These are phyloP conservation scores for Cyberlindnera americana DNA, from an alignment of 805 yeast genomes.

Conservation along the genomic window DNA sequence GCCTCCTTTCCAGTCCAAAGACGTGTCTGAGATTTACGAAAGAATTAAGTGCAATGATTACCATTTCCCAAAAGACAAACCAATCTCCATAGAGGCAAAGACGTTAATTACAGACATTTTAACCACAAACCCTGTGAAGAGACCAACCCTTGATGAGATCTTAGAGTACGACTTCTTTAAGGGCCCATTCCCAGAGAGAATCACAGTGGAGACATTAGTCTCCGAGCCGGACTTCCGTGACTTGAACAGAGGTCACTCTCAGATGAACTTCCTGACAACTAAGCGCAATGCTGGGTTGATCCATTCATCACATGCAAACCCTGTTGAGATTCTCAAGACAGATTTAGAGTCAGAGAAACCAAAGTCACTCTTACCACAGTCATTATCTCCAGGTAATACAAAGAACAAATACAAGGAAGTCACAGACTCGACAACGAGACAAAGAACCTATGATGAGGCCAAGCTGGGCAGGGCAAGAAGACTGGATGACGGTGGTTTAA, in stretches of 20 bases:
- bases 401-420: constrained; percentile 77
- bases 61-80: constrained; percentile 67
- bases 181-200: constrained; percentile 74
- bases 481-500: constrained; percentile 34
- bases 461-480: constrained; percentile 35
- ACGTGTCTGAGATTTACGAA: constrained; percentile 87
- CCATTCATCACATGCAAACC: constrained; percentile 45
- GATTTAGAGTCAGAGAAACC: constrained; percentile 70
- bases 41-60: constrained; percentile 83
- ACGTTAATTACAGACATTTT: constrained; percentile 69
- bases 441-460: constrained; percentile 31
- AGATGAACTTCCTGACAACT: constrained; percentile 61
- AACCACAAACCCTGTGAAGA: constrained; percentile 68
- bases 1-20: constrained; percentile 97
- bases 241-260: constrained; percentile 58
- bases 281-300: constrained; percentile 63
- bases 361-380: constrained; percentile 72
- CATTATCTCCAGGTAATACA: constrained; percentile 90
- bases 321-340: constrained; percentile 65
- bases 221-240: constrained; percentile 57
- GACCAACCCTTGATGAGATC: constrained; percentile 80
- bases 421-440: constrained; percentile 25
- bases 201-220: constrained; percentile 59
- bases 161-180: constrained; percentile 83
- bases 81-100: constrained; percentile 68